A percentile compares a stretch with the other conserved stretches of the same genome.
Evolutionary conservation across 352 stramenopile genomes (phyloP).

Genomic region (Globisporangium recalcitrans): DNA sequence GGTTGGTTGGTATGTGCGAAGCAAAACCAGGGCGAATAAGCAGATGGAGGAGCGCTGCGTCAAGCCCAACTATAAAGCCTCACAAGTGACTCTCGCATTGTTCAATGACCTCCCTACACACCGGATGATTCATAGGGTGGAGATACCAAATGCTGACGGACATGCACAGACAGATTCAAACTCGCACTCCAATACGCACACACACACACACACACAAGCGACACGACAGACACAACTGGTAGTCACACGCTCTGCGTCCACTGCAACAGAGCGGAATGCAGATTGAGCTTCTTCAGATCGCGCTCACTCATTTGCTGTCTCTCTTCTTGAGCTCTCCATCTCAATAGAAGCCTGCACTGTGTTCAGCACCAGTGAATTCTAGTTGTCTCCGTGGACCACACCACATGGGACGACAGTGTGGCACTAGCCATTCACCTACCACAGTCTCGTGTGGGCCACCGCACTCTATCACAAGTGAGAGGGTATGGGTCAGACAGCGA

Average conservation of each 20-base stretch:
- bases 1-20: slow-evolving; percentile 39
- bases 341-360: slow-evolving; percentile 3
- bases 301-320: background rate
- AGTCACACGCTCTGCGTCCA: background rate
- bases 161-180: slow-evolving; percentile 2
- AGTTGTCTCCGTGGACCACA: background rate
- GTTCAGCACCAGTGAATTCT: background rate
- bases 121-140: slow-evolving; percentile 59
- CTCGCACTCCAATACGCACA: no score
- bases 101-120: slow-evolving; percentile 84
- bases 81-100: slow-evolving; percentile 61
- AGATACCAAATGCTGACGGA: slow-evolving; percentile 80
- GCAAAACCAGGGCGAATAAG: slow-evolving; percentile 71
- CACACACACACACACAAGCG: background rate
- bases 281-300: background rate
- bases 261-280: background rate
- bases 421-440: background rate
- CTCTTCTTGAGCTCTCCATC: background rate
- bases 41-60: slow-evolving; percentile 60
- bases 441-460: background rate
- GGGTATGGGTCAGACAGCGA: background rate
- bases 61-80: slow-evolving; percentile 77
- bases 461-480: background rate
- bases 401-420: background rate
- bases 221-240: background rate